A percentile compares a stretch with the other conserved stretches of the same genome.
phyloP scores from a whole-genome alignment of 2,329 filamentous ascomycete genomes.

The Phaeosphaeriaceae sp. region DNA sequence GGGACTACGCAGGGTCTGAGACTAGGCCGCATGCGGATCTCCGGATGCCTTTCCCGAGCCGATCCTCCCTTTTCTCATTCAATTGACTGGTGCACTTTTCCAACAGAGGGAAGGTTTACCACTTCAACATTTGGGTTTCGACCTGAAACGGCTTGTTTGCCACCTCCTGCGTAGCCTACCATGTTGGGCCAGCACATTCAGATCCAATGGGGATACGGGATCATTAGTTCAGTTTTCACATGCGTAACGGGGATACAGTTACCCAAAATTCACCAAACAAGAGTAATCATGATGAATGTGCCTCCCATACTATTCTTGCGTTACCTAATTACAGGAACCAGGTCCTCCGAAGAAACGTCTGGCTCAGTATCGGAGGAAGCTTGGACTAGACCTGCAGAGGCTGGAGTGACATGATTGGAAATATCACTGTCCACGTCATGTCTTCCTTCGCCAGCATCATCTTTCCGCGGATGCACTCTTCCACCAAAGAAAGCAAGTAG shows the following conservation, averaged over 20 bases:
- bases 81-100: constrained; percentile 1
- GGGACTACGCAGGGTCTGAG: constrained; percentile 22
- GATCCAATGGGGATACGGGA: too few relatives aligned
- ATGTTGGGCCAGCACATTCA: too few relatives aligned
- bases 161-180: constrained; percentile 6
- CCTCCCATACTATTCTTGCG: too few relatives aligned
- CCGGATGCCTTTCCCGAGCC: constrained; percentile 4
- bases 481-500: constrained; percentile 46
- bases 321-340: too few relatives aligned
- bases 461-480: constrained; percentile 20
- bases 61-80: constrained; percentile 2
- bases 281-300: too few relatives aligned
- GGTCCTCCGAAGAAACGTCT: too few relatives aligned
- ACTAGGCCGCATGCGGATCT: constrained; percentile 12
- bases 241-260: too few relatives aligned
- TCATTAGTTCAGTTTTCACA: too few relatives aligned
- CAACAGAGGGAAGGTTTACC: constrained; percentile 4
- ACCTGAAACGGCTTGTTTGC: constrained; percentile 3
- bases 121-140: constrained; percentile 6
- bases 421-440: neutral
- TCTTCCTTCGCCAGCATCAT: constrained; percentile 2
- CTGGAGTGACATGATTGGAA: neutral
- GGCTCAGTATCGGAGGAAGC: too few relatives aligned
- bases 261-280: too few relatives aligned
- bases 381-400: neutral